A percentile compares a stretch with the other conserved stretches of the same genome.
Evolutionary conservation across 768 basidiomycete genomes (phyloP).

Genomic region (Dioszegia aurantiaca): DNA sequence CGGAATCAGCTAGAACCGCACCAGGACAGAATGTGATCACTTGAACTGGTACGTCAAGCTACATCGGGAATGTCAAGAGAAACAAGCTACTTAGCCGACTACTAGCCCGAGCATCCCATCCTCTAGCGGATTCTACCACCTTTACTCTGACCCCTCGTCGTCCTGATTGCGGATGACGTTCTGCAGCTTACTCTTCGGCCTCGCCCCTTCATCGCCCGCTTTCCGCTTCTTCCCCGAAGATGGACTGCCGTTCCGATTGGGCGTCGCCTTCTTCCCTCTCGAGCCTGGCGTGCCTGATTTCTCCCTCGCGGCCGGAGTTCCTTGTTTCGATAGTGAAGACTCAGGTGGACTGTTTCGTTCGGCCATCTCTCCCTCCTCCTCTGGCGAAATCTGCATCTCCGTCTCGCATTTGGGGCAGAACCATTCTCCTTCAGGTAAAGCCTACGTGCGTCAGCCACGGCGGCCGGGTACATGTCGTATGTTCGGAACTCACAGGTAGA

Average conservation of each 20-base stretch:
- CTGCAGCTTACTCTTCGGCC: slow-evolving; percentile 9
- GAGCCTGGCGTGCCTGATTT: background rate
- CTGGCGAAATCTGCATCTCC: slow-evolving; percentile 19
- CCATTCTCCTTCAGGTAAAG: slow-evolving; percentile 86
- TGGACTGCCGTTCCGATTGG: background rate
- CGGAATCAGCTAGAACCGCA: no score
- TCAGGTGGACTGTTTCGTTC: background rate
- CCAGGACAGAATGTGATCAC: no score
- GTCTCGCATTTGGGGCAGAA: slow-evolving; percentile 65
- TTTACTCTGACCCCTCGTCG: background rate
- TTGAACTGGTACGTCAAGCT: no score
- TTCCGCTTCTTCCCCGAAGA: background rate
- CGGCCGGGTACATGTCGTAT: no score
- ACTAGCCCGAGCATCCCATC: no score
- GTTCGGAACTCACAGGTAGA: slow-evolving; percentile 54
- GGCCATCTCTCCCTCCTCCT: slow-evolving; percentile 13
- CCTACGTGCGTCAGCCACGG: no score
- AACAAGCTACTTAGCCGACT: no score
- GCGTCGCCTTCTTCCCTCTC: background rate
- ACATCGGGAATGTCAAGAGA: no score
- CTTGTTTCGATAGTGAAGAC: background rate
- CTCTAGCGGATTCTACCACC: background rate
- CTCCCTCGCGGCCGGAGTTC: slow-evolving; percentile 1
- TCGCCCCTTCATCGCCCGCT: slow-evolving; percentile 2
- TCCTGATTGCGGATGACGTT: background rate